Percentiles rank a stretch among this genome's conserved stretches.
These are phyloP conservation scores for Lipomyces oligophaga DNA, from an alignment of 805 yeast species.

Conservation along the genomic window DNA sequence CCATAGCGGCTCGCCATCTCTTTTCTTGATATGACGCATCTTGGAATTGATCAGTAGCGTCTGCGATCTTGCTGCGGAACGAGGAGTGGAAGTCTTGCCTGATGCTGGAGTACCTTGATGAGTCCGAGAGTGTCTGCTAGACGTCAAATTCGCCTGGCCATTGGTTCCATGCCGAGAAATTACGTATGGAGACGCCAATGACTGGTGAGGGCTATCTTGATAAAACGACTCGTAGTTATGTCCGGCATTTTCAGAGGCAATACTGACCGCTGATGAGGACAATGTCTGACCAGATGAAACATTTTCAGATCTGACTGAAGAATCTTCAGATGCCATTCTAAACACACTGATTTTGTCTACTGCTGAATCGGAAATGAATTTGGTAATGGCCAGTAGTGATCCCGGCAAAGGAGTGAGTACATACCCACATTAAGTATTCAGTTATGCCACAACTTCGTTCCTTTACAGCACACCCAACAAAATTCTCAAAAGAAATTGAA, in stretches of 20 bases:
- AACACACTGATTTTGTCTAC: too few relatives aligned
- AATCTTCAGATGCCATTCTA: too few relatives aligned
- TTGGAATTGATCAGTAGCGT: conserved; percentile 33
- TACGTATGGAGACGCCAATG: conserved; percentile 8
- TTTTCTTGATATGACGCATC: conserved; percentile 59
- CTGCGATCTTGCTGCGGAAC: conserved; percentile 21
- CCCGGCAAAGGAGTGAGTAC: too few relatives aligned
- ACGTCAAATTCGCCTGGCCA: too few relatives aligned
- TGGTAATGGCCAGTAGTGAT: too few relatives aligned
- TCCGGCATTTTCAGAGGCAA: not conserved
- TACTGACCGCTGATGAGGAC: not conserved
- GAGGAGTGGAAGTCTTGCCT: conserved; percentile 1
- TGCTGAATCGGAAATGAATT: too few relatives aligned
- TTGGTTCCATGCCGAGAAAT: conserved; percentile 5
- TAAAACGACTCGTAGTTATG: conserved; percentile 9
- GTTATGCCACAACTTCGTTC: too few relatives aligned
- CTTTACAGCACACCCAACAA: too few relatives aligned
- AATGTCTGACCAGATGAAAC: too few relatives aligned
- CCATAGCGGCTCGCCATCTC: conserved; percentile 91
- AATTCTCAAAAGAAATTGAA: too few relatives aligned
- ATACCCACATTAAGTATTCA: too few relatives aligned
- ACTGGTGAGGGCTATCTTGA: conserved; percentile 1
- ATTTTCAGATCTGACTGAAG: too few relatives aligned
- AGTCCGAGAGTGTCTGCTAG: conserved; percentile 1
- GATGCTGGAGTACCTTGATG: conserved; percentile 1